phyloP scores from a whole-genome alignment of 2,329 filamentous ascomycete genomes.

The Sporothrix variecibatus region DNA sequence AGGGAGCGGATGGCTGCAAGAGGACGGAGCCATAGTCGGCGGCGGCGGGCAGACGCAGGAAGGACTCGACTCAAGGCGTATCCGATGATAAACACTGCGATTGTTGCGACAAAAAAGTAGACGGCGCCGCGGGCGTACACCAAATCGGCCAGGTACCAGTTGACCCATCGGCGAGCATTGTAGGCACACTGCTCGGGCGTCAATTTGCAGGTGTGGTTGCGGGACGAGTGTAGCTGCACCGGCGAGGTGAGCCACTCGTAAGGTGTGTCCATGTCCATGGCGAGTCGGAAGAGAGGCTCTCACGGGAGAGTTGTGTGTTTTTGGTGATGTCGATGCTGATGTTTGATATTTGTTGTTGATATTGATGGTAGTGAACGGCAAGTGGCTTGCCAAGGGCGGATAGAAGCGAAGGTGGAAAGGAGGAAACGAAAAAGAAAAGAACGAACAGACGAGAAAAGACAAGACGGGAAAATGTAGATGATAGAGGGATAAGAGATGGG shows the following conservation, averaged over 20 bases:
- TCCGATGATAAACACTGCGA: slow-evolving; percentile 15
- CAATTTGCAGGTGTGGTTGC: slow-evolving; percentile 39
- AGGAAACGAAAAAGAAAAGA: neutral
- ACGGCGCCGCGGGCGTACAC: slow-evolving; percentile 18
- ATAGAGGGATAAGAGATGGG: neutral
- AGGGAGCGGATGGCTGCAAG: neutral
- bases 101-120: slow-evolving; percentile 21
- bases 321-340: neutral
- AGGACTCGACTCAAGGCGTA: neutral
- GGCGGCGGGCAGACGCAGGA: neutral
- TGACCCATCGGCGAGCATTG: slow-evolving; percentile 47
- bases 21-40: neutral
- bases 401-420: neutral
- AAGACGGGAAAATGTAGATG: neutral
- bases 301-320: neutral
- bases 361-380: neutral
- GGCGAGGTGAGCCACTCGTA: slow-evolving; percentile 44
- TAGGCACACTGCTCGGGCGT: slow-evolving; percentile 49
- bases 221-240: slow-evolving; percentile 44
- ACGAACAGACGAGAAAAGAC: neutral
- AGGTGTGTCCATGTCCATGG: slow-evolving; percentile 22
- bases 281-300: neutral
- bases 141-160: slow-evolving; percentile 24
- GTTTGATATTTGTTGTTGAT: neutral
- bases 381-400: neutral